These are phyloP conservation scores for Cucurbita argyrosperma DNA, from an alignment of 306 rosid species.

Conservation along the genomic window DNA sequence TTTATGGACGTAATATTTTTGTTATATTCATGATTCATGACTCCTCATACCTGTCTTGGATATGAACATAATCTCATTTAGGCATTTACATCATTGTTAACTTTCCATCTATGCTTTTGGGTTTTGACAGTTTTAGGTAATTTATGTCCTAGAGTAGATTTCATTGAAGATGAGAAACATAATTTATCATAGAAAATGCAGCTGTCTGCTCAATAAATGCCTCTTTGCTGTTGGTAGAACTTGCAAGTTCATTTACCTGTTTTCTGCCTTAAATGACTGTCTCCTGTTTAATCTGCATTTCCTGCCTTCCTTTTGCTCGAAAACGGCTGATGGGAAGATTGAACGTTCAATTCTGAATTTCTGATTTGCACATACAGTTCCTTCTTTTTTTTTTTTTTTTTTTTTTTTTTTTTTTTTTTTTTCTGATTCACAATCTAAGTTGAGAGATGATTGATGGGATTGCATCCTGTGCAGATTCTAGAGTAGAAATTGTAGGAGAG, in stretches of 20 bases:
- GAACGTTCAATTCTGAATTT: background rate
- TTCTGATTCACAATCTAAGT: background rate
- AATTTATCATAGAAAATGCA: background rate
- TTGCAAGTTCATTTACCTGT: background rate
- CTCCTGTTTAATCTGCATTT: background rate
- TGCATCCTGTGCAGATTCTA: slow-evolving; percentile 29
- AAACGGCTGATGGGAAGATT: background rate
- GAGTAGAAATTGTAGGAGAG: slow-evolving; percentile 84
- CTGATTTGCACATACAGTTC: slow-evolving; percentile 4
- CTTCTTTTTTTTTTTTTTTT: background rate
- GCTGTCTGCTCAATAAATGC: background rate
- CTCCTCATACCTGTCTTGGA: no score
- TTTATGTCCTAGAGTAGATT: background rate
- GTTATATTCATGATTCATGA: background rate
- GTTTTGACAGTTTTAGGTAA: background rate
- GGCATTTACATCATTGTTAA: background rate
- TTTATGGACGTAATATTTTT: background rate
- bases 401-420: background rate
- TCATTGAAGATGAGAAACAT: background rate
- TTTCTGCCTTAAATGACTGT: background rate
- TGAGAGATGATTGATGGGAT: background rate
- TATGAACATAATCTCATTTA: background rate
- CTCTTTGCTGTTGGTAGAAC: background rate
- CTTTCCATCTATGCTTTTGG: background rate
- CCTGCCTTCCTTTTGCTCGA: background rate